Evolutionary conservation across 2,329 filamentous ascomycete species (phyloP).

Genomic region (Aspergillus carbonarius): DNA sequence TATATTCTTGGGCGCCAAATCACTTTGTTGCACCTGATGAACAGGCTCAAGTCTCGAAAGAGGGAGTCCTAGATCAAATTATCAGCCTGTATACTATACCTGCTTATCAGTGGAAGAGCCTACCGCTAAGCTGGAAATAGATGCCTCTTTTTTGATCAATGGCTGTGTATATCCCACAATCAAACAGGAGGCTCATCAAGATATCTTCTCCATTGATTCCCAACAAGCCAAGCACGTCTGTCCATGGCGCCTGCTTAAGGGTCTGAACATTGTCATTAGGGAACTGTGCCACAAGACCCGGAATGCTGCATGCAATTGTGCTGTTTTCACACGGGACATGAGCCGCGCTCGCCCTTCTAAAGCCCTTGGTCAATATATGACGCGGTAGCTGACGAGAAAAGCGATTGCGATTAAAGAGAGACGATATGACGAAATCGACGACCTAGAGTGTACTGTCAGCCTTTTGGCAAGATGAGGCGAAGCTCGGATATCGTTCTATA

Average conservation of each 20-base stretch:
- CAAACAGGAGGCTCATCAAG: slow-evolving; percentile 73
- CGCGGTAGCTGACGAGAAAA: slow-evolving; percentile 55
- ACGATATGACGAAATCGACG: slow-evolving; percentile 74
- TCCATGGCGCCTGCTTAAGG: slow-evolving; percentile 73
- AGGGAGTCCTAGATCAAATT: slow-evolving; percentile 27
- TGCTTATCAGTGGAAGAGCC: slow-evolving; percentile 20
- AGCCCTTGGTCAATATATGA: slow-evolving; percentile 84
- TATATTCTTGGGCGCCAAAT: not conserved
- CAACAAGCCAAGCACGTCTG: slow-evolving; percentile 68
- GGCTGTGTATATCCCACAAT: slow-evolving; percentile 72
- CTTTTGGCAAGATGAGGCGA: not conserved
- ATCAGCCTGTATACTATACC: not conserved
- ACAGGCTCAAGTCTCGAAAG: slow-evolving; percentile 32
- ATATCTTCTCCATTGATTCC: slow-evolving; percentile 73
- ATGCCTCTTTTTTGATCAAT: slow-evolving; percentile 63
- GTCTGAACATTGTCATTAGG: slow-evolving; percentile 69
- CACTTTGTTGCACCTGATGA: slow-evolving; percentile 3
- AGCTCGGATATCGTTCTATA: not conserved
- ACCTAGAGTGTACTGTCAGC: slow-evolving; percentile 51
- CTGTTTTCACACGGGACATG: slow-evolving; percentile 19
- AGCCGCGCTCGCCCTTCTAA: slow-evolving; percentile 51
- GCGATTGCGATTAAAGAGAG: slow-evolving; percentile 65
- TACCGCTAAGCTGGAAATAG: slow-evolving; percentile 77
- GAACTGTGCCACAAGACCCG: slow-evolving; percentile 63
- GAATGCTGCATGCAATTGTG: slow-evolving; percentile 52